Evolutionary conservation across 352 stramenopile species (phyloP), one percentile per base, ranked within the genome.

Genomic region (Stramenopiles sp.): DNA sequence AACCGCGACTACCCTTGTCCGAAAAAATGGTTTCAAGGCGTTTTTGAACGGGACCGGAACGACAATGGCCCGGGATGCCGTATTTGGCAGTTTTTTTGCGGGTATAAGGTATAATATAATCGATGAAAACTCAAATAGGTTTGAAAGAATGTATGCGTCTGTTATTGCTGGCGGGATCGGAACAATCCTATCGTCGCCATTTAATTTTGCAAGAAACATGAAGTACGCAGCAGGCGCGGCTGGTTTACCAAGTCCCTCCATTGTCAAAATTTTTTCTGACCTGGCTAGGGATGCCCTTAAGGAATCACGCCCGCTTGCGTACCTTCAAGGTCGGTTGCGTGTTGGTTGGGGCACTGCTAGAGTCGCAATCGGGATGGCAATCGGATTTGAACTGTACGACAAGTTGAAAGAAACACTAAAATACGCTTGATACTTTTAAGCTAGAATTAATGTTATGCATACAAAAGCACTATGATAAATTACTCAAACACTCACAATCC

Each of bases 201-300:
- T 89, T 55, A 89, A 89, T 80, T 84, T 86, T 75, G 84, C 84
- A 44, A 80, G 86, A 14, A 87, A 86, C 80, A 82, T 88, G n/a
- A 84, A 89, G 80, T 89, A 88, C 75, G 84, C 83, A 25, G 88
- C 86, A 14, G 39, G 39, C 7, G 55, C 75, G 30, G 84, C 83
- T 7, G 30, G 32, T 30, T 27, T 86, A 8, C 78, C 67, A 27
- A 81, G 80, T 30, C 55, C 82, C 32, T 55, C 55, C 1, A 80
- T 85, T 7, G 44, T 31, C 7, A 30, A 83, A 30, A 82, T 88
- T 7, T 78, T 89, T 30, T 22, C 29, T 0, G 76, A 87, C 39
- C 81, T 89, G 33, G 30, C 55, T 4, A 0, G 39, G 29, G 44
- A 87, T 44, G 67, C 76, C 1, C 7, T 4, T 30, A 67, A 81